A percentile compares a stretch with the other conserved stretches of the same genome.
Conservation (phyloP, 2,329 filamentous ascomycete genomes). For the Chaetomium strumarium region DNA sequence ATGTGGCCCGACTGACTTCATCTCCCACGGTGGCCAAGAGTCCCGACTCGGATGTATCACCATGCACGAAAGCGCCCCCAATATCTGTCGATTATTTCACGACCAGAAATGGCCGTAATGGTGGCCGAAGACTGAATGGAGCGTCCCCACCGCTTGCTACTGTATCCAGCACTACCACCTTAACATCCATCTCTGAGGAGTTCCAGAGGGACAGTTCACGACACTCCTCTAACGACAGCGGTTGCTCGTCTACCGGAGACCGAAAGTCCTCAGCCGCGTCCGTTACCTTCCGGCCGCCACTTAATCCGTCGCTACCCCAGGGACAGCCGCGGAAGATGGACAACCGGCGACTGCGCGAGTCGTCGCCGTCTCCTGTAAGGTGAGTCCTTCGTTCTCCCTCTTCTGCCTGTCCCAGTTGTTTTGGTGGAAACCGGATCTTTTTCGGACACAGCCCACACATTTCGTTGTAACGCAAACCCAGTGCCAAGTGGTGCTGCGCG, state of each 20-base stretch:
- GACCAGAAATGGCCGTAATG: slow-evolving; percentile 4
- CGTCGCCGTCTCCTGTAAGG: slow-evolving; percentile 46
- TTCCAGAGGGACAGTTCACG: slow-evolving; percentile 15
- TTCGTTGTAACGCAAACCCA: slow-evolving; percentile 6
- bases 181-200: slow-evolving; percentile 18
- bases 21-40: slow-evolving; percentile 25
- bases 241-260: slow-evolving; percentile 30
- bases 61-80: slow-evolving; percentile 30
- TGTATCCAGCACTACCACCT: slow-evolving; percentile 25
- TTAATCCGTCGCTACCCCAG: slow-evolving; percentile 42
- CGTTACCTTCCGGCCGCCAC: slow-evolving; percentile 41
- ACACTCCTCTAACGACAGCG: slow-evolving; percentile 29
- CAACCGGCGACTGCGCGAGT: slow-evolving; percentile 37
- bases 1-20: slow-evolving; percentile 20
- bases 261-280: slow-evolving; percentile 44
- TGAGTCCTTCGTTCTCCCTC: slow-evolving; percentile 29
- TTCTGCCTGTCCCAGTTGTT: background rate
- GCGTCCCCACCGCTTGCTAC: slow-evolving; percentile 6
- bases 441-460: slow-evolving; percentile 1
- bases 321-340: slow-evolving; percentile 41
- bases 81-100: slow-evolving; percentile 26
- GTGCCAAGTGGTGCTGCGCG: slow-evolving; percentile 16
- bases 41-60: slow-evolving; percentile 41
- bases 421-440: background rate
- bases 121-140: slow-evolving; percentile 6